phyloP scores from a whole-genome alignment of 2,329 filamentous ascomycete genomes.

The Fusarium azukiicola region DNA sequence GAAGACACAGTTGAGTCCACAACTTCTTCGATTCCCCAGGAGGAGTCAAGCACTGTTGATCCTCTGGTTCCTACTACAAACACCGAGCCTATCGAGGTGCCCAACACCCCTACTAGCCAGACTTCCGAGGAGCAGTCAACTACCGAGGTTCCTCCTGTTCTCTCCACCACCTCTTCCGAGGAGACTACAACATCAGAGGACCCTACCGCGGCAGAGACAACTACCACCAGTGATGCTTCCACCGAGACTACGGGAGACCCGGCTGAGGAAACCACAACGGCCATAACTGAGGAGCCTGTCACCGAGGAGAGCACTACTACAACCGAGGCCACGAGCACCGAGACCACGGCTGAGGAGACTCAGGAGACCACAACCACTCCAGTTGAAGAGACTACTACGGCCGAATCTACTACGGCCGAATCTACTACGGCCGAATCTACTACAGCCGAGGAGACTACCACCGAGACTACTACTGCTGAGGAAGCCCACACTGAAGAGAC shows the following conservation, averaged over 20 bases:
- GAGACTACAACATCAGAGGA: neutral
- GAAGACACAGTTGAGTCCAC: neutral
- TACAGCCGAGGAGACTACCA: neutral
- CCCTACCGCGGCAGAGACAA: too few relatives aligned
- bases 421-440: neutral
- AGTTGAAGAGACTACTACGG: neutral
- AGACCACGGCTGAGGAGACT: too few relatives aligned
- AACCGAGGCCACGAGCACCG: too few relatives aligned
- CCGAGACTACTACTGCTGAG: neutral
- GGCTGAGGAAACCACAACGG: too few relatives aligned
- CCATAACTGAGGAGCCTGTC: too few relatives aligned
- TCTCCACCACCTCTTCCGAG: neutral
- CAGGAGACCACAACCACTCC: neutral
- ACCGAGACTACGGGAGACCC: too few relatives aligned
- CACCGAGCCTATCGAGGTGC: neutral
- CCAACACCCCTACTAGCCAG: neutral
- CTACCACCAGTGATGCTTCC: too few relatives aligned
- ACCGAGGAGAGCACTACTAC: too few relatives aligned
- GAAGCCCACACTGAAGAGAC: neutral
- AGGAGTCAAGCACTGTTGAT: neutral
- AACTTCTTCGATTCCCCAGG: neutral
- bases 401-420: neutral
- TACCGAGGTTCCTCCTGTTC: neutral
- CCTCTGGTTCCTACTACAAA: conserved; percentile 9
- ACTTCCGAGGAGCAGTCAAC: neutral